Evolutionary conservation across 1,284 basidiomycete species (phyloP).

Genomic region (Cryptococcus hybrid): DNA sequence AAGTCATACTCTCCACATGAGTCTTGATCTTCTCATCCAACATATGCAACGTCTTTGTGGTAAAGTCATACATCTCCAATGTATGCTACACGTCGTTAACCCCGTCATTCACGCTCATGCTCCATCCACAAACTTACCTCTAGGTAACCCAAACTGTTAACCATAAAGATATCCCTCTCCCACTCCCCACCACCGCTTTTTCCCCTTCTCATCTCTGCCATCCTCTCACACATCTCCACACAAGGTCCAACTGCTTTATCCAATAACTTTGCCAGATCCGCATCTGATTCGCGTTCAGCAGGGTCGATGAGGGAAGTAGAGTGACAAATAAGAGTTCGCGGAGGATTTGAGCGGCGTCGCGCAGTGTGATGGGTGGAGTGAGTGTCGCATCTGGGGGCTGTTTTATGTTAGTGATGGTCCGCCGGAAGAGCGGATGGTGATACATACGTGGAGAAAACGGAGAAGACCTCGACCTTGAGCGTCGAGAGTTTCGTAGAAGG

Average conservation of each 20-base stretch:
- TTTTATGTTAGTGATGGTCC: not conserved
- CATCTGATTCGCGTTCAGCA: conserved; percentile 39
- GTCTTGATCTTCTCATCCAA: conserved; percentile 65
- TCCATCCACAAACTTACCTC: conserved; percentile 55
- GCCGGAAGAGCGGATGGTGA: not conserved
- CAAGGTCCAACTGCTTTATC: conserved; percentile 80
- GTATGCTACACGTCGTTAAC: conserved; percentile 56
- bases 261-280: conserved; percentile 66
- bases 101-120: not conserved
- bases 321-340: conserved; percentile 83
- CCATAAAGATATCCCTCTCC: conserved; percentile 76
- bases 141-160: conserved; percentile 80
- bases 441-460: conserved; percentile 66
- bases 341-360: conserved; percentile 77
- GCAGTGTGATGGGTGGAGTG: conserved; percentile 70
- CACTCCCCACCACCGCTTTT: conserved; percentile 54
- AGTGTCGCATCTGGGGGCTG: conserved; percentile 74
- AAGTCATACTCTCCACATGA: conserved; percentile 64
- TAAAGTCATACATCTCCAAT: conserved; percentile 71
- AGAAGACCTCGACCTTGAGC: conserved; percentile 72
- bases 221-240: conserved; percentile 68
- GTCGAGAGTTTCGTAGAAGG: conserved; percentile 82
- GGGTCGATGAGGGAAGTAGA: conserved; percentile 68
- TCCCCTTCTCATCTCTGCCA: conserved; percentile 62
- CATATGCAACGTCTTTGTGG: conserved; percentile 59